Conservation (phyloP, 257 asterid species). For the Agastache rugosa region DNA sequence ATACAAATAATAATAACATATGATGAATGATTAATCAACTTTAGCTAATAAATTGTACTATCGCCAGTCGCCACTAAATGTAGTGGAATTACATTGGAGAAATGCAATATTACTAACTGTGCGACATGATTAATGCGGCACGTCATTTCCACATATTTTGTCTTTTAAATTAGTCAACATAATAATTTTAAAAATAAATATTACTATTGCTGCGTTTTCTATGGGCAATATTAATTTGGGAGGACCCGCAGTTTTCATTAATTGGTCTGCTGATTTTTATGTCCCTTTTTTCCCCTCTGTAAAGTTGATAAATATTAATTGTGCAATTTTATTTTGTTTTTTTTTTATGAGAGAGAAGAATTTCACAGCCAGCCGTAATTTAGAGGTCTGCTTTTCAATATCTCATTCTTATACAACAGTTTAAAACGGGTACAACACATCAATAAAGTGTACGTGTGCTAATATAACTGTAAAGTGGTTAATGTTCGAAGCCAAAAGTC, state of each 20-base stretch:
- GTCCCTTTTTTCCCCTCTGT: not conserved
- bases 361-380: not conserved
- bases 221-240: conserved; percentile 18
- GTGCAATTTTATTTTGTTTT: too few species aligned
- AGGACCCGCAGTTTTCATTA: not conserved
- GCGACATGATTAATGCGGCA: conserved; percentile 16
- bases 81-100: not conserved
- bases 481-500: too few species aligned
- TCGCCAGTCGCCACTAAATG: not conserved
- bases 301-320: not conserved
- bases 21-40: not conserved
- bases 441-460: too few species aligned
- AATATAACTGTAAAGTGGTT: too few species aligned
- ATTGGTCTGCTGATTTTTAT: not conserved
- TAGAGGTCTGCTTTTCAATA: too few species aligned
- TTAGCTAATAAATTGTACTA: not conserved
- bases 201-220: not conserved
- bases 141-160: conserved; percentile 13
- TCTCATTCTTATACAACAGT: too few species aligned
- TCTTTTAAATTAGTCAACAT: not conserved
- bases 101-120: not conserved
- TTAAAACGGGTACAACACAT: too few species aligned
- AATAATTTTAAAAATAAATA: conserved; percentile 4
- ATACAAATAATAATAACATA: not conserved
- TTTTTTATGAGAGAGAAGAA: too few species aligned